Evolutionary conservation across 2,329 filamentous ascomycete genomes (phyloP).

Genomic region (Calonectria honghensis): DNA sequence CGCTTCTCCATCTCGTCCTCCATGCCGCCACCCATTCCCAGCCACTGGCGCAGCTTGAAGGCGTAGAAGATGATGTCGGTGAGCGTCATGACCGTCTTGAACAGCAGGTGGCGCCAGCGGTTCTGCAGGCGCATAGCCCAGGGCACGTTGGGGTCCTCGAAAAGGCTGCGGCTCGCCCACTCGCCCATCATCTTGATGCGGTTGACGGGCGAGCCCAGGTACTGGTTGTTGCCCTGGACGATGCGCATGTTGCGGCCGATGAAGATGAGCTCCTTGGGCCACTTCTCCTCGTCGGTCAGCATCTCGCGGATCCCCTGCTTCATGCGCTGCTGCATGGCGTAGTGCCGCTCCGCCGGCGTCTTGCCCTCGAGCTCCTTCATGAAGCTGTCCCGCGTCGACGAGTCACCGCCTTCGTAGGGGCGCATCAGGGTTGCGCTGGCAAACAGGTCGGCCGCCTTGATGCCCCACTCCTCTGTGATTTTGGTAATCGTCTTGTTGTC

Average conservation of each 20-base stretch:
- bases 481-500: conserved; percentile 87
- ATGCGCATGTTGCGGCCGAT: conserved; percentile 94
- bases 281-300: conserved; percentile 89
- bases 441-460: conserved; percentile 92
- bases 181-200: conserved; percentile 93
- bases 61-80: conserved; percentile 91
- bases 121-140: conserved; percentile 79
- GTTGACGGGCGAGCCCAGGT: conserved; percentile 91
- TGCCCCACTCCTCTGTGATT: conserved; percentile 88
- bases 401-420: conserved; percentile 91
- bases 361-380: conserved; percentile 77
- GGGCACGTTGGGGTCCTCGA: conserved; percentile 81
- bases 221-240: conserved; percentile 95
- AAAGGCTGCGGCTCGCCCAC: conserved; percentile 91
- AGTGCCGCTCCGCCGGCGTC: conserved; percentile 83
- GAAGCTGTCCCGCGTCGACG: conserved; percentile 78
- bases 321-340: conserved; percentile 91
- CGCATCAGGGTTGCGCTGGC: conserved; percentile 92
- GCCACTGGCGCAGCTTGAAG: conserved; percentile 83
- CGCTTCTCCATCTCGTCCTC: conserved; percentile 93
- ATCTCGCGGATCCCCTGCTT: conserved; percentile 81
- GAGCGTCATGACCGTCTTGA: conserved; percentile 83
- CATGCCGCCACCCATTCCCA: conserved; percentile 89
- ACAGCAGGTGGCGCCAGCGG: conserved; percentile 86
- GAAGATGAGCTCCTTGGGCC: conserved; percentile 93